A percentile compares a stretch with the other conserved stretches of the same genome.
Evolutionary conservation across 805 yeast species (phyloP).

Genomic region (Starmera caribaea): DNA sequence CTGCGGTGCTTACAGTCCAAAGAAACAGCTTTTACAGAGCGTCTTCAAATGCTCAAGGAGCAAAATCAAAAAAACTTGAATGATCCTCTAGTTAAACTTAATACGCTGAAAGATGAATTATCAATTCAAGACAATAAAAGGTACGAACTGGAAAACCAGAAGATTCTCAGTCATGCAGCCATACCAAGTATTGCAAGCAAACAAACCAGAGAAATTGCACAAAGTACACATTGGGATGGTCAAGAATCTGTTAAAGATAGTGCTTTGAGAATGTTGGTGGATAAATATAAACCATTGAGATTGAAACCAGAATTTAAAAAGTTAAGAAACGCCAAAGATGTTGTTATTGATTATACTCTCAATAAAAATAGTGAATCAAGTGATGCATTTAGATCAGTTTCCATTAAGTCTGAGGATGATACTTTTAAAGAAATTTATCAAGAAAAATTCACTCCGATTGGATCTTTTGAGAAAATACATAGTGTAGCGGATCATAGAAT

Average conservation of each 20-base stretch:
- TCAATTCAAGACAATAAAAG: too few species aligned
- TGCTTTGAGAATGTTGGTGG: constrained; percentile 45
- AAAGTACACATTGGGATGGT: constrained; percentile 51
- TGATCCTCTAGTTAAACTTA: neutral
- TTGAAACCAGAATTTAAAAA: constrained; percentile 24
- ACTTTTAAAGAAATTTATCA: constrained; percentile 49
- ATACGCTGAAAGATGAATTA: too few species aligned
- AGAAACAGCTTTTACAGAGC: neutral
- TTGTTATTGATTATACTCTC: constrained; percentile 52
- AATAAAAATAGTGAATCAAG: constrained; percentile 16
- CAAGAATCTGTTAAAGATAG: constrained; percentile 37
- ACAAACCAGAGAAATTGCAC: constrained; percentile 38
- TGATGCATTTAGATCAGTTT: too few species aligned
- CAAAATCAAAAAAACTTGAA: neutral
- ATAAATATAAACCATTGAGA: constrained; percentile 33
- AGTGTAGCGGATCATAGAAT: constrained; percentile 70
- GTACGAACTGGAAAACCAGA: neutral
- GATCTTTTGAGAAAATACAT: constrained; percentile 34
- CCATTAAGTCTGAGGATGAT: constrained; percentile 29
- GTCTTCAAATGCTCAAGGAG: neutral
- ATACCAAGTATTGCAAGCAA: constrained; percentile 36
- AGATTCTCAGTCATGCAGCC: constrained; percentile 13
- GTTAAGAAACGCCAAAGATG: constrained; percentile 52
- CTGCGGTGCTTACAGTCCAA: too few species aligned
- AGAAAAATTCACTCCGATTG: constrained; percentile 42